Percentiles rank a stretch among this genome's conserved stretches.
phyloP scores from a whole-genome alignment of 169 alveolate genomes.

The Plasmodium yoelii region DNA sequence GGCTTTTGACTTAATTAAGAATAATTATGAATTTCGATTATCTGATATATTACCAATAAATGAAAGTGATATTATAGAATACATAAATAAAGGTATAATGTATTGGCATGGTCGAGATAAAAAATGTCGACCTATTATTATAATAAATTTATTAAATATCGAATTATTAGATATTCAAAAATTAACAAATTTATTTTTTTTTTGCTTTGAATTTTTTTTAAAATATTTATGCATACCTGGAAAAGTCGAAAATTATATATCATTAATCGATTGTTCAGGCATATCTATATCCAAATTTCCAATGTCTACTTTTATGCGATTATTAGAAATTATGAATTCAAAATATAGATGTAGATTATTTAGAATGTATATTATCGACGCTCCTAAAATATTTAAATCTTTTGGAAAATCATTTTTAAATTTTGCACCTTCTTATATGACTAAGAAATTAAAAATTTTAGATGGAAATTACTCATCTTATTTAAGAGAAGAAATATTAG shows the following conservation, averaged over 20 bases:
- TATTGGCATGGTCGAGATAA: conserved; percentile 84
- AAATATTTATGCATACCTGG: conserved; percentile 82
- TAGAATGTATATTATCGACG: conserved; percentile 77
- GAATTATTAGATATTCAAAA: conserved; percentile 44
- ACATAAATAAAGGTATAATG: conserved; percentile 77
- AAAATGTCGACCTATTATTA: conserved; percentile 79
- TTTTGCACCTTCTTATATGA: conserved; percentile 77
- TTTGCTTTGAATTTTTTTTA: conserved; percentile 77
- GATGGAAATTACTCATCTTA: conserved; percentile 54
- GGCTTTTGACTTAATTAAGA: conserved; percentile 60
- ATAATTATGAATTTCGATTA: conserved; percentile 78
- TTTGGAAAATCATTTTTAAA: conserved; percentile 75
- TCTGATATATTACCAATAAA: conserved; percentile 79
- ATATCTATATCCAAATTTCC: conserved; percentile 77
- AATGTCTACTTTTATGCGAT: conserved; percentile 76
- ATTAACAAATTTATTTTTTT: conserved; percentile 62
- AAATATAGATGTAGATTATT: conserved; percentile 80
- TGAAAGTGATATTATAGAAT: conserved; percentile 67
- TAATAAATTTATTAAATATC: conserved; percentile 76
- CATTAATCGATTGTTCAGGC: conserved; percentile 79
- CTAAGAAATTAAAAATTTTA: conserved; percentile 76
- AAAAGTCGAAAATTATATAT: conserved; percentile 77
- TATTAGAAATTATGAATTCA: conserved; percentile 78
- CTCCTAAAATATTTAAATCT: conserved; percentile 78
- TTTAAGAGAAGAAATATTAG: conserved; percentile 66